These are phyloP conservation scores for Mycena alexandri DNA, from an alignment of 768 basidiomycete genomes.

Conservation along the genomic window DNA sequence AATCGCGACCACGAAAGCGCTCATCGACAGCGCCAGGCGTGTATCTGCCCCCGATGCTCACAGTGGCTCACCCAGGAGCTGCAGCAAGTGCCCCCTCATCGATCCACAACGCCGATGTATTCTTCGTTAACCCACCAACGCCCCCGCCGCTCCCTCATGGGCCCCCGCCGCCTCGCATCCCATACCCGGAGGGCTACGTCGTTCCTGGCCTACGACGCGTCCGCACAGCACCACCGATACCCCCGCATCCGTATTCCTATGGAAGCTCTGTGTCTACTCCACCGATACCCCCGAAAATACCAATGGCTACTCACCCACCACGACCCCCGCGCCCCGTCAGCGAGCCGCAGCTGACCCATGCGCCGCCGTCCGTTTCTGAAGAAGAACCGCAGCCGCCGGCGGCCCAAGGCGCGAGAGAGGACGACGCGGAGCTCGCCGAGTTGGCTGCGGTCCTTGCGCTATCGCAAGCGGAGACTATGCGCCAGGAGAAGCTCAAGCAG, in stretches of 20 bases:
- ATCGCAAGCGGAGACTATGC: conserved; percentile 57
- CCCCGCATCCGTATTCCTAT: conserved; percentile 27
- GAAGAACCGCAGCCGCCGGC: conserved; percentile 1
- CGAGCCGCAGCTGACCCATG: conserved; percentile 23
- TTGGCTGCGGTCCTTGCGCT: conserved; percentile 62
- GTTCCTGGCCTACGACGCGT: conserved; percentile 32
- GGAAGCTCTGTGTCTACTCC: not conserved
- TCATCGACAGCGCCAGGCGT: conserved; percentile 40
- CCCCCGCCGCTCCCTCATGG: conserved; percentile 45
- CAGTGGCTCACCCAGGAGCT: conserved; percentile 40
- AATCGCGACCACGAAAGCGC: conserved; percentile 8
- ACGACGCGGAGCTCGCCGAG: conserved; percentile 47
- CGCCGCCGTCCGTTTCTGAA: not conserved
- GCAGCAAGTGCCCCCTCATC: conserved; percentile 32
- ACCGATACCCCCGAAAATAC: conserved; percentile 57
- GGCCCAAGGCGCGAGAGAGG: conserved; percentile 43
- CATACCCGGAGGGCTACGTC: conserved; percentile 35
- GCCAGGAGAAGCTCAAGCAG: conserved; percentile 46
- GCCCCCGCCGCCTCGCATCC: conserved; percentile 45
- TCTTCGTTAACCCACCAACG: conserved; percentile 45
- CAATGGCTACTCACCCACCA: conserved; percentile 29
- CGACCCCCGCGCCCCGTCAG: conserved; percentile 35
- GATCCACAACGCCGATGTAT: conserved; percentile 42
- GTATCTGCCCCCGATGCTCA: conserved; percentile 34
- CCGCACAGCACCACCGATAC: conserved; percentile 40